These are phyloP conservation scores for Vigna angularis DNA, from an alignment of 306 rosid species.

Conservation along the genomic window DNA sequence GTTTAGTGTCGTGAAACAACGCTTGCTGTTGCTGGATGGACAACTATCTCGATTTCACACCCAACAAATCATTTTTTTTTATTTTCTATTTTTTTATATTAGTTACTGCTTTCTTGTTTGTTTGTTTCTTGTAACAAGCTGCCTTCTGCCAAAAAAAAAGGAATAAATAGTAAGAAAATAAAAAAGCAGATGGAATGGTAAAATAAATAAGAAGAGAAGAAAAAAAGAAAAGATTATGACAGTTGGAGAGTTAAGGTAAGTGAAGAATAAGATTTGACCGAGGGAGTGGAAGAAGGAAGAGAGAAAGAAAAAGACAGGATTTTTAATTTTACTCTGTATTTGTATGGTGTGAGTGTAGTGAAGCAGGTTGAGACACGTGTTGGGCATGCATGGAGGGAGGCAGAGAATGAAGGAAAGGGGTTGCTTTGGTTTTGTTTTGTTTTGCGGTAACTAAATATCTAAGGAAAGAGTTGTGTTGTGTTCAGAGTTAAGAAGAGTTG, in stretches of 20 bases:
- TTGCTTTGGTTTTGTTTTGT: neutral
- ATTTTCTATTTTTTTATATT: neutral
- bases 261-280: constrained; percentile 34
- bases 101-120: neutral
- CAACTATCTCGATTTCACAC: neutral
- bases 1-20: constrained; percentile 43
- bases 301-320: neutral
- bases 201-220: constrained; percentile 25
- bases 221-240: constrained; percentile 24
- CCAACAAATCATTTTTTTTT: neutral
- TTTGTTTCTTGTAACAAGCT: constrained; percentile 2
- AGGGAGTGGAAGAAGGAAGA: neutral
- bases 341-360: neutral
- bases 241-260: constrained; percentile 13
- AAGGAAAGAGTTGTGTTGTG: neutral
- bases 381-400: constrained; percentile 47
- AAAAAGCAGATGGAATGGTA: constrained; percentile 37
- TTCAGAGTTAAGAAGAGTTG: neutral
- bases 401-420: constrained; percentile 1
- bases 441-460: neutral
- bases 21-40: neutral
- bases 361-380: constrained; percentile 45
- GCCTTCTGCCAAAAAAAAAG: neutral
- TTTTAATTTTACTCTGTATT: neutral
- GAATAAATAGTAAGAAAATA: neutral